A percentile compares a stretch with the other conserved stretches of the same genome.
Evolutionary conservation across 352 stramenopile species (phyloP).

Genomic region (Hyaloperonospora arabidopsidis): DNA sequence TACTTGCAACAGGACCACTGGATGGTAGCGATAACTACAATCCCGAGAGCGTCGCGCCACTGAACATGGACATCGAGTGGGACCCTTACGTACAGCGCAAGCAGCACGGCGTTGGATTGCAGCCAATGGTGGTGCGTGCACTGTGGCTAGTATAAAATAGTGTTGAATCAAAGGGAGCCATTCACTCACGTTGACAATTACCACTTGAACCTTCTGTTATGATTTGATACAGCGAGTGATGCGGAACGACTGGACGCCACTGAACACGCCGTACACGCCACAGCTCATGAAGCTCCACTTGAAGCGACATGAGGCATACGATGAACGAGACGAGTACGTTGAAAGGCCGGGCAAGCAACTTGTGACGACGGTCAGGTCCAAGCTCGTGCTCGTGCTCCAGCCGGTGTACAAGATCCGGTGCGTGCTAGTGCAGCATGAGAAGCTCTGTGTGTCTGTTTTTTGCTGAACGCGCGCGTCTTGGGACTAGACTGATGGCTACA

Average conservation of each 20-base stretch:
- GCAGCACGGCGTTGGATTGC: conserved; percentile 35
- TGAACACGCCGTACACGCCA: conserved; percentile 81
- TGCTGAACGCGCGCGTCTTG: conserved; percentile 5
- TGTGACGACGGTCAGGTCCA: conserved; percentile 40
- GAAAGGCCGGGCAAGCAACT: conserved; percentile 26
- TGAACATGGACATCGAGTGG: conserved; percentile 40
- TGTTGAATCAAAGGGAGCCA: not conserved
- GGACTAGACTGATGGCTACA: not conserved
- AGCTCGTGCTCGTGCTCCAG: conserved; percentile 29
- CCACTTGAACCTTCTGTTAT: not conserved
- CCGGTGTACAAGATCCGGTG: conserved; percentile 48
- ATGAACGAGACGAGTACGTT: conserved; percentile 27
- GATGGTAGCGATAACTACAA: conserved; percentile 22
- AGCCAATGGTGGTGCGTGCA: conserved; percentile 35
- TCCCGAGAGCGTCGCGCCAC: conserved; percentile 29
- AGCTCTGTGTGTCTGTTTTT: conserved; percentile 6
- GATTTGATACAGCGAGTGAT: conserved; percentile 35
- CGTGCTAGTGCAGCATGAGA: conserved; percentile 8
- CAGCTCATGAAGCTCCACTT: conserved; percentile 79
- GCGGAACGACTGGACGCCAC: conserved; percentile 64
- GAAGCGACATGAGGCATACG: conserved; percentile 50
- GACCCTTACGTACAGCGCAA: conserved; percentile 47
- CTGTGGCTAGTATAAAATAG: not conserved
- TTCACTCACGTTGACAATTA: conserved; percentile 6
- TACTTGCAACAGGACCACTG: conserved; percentile 10